Evolutionary conservation across 345 rosid genomes (phyloP), one percentile per base, ranked within the genome.

Genomic region (Rubroshorea leprosula): DNA sequence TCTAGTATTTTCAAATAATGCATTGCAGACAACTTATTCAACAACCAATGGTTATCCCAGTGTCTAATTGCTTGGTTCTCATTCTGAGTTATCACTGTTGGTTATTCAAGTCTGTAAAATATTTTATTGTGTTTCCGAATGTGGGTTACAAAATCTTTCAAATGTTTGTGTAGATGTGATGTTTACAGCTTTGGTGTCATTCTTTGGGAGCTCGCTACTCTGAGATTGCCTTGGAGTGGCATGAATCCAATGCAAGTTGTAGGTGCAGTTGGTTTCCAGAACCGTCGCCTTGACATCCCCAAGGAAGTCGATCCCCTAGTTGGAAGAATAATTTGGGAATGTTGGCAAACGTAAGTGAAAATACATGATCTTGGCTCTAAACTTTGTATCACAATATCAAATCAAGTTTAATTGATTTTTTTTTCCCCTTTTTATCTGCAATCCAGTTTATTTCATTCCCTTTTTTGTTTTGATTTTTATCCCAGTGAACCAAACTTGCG

Each of bases 241-340:
- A 90, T 94, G 97, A 94, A 94, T 71, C 99, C 99, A 1, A 94
- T 94, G 99, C 99, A 94, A 76, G 99, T 90, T 47, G 99, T 94
- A 19, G 97, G 99, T 69, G 99, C 97, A 2, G 99, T 94, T 38
- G 99, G 99, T 71, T 94, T 94, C 73, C 97, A 94, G 74, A 94
- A 87, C 55, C 90, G 93, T 0, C 86, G 99, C 62, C 96, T 84
- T 46, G 99, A 94, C 61, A 86, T 90, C 63, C 96, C 97, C 11
- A 85, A 90, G 78, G 99, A 94, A 68, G 65, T 87, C 24, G 99
- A 94, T 74, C 99, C 99, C 15, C 49, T 78, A 54, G 99, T 94
- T 41, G 95, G 79, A 19, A 77, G 86, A 63, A 90, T 90, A 68
- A 94, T 94, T 54, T 73, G 72, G 75, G 78, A 87, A 78, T 94